phyloP scores from a whole-genome alignment of 2,329 filamentous ascomycete genomes.

The Cladosporium austrohemisphaericum region DNA sequence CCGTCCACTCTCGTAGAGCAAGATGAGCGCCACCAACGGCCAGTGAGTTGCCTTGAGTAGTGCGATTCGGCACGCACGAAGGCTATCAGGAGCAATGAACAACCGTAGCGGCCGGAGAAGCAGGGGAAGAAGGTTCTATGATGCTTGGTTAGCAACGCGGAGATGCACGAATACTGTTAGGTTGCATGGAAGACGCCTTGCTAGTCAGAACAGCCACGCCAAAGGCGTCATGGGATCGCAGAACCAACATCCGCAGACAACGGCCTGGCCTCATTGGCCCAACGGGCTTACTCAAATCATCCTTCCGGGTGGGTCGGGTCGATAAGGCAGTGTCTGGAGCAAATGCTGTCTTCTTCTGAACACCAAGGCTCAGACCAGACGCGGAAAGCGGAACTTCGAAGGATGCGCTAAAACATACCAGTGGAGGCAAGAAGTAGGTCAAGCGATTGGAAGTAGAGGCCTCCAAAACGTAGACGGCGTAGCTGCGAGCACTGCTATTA shows the following conservation, averaged over 20 bases:
- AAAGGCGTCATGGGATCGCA: background rate
- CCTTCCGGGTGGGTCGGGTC: too few species aligned
- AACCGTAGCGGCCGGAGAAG: slow-evolving; percentile 69
- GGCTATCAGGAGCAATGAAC: slow-evolving; percentile 60
- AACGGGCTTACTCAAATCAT: background rate
- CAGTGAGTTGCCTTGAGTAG: slow-evolving; percentile 58
- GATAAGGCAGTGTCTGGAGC: background rate
- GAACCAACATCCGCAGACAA: slow-evolving; percentile 11
- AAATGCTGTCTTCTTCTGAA: too few species aligned
- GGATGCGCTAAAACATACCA: slow-evolving; percentile 37
- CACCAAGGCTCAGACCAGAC: too few species aligned
- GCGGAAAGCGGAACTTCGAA: background rate
- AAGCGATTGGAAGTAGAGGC: slow-evolving; percentile 47
- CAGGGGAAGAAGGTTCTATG: slow-evolving; percentile 68
- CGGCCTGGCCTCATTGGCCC: background rate
- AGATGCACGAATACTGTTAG: background rate
- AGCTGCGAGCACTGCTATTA: slow-evolving; percentile 36
- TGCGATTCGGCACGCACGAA: slow-evolving; percentile 59
- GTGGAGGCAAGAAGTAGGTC: slow-evolving; percentile 47
- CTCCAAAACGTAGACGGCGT: slow-evolving; percentile 54
- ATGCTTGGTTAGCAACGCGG: slow-evolving; percentile 18
- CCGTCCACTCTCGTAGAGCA: slow-evolving; percentile 57
- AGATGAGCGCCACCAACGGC: slow-evolving; percentile 67
- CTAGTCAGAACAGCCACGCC: background rate
- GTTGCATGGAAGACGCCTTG: background rate